Evolutionary conservation across 306 rosid species (phyloP), one percentile per base, ranked within the genome.

Genomic region (Corylus americana): DNA sequence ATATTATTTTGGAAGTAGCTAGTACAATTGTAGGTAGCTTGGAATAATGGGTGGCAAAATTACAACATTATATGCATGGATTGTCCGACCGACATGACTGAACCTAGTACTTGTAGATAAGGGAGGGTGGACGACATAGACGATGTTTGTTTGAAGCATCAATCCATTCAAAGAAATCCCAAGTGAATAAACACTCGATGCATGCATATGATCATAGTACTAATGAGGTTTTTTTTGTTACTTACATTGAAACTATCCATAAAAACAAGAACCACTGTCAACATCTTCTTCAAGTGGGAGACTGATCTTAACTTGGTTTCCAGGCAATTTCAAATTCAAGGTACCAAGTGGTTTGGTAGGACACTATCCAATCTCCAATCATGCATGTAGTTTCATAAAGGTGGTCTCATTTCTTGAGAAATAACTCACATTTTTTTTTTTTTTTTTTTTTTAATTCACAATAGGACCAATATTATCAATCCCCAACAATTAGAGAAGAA

Each of bases 211-310:
- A 31, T 31, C 3, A 31, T 31, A 79, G 76, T 77, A 72, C 35
- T 77, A 4, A 18, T 22, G 3, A 77, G 53, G 35, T 31, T 31
- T 50, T 73, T 44, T 44, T 25, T 78, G 71, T 42, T 70, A 74
- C 77, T 86, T 86, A 74, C 92, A 86, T 81, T 83, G 91, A 87
- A 90, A 79, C 81, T 87, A 74, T 27, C 82, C 37, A 89, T 82
- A 86, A 86, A 90, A 85, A 83, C 92, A 92, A 82, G 76, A 42
- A 59, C 70, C 66, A 53, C 73, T 70, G 93, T 90, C 96, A 83
- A 81, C 93, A 85, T 90, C 97, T 85, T 84, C 82, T 73, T 80
- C 57, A 61, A 69, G 66, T 51, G 81, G 58, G 74, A 74, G 79
- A 82, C 80, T 13, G 57, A 14, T 81, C 82, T 78, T 39, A 70